Base-by-base conservation (phyloP, 2,329 filamentous ascomycete genomes). In the Fusarium nanum region DNA sequence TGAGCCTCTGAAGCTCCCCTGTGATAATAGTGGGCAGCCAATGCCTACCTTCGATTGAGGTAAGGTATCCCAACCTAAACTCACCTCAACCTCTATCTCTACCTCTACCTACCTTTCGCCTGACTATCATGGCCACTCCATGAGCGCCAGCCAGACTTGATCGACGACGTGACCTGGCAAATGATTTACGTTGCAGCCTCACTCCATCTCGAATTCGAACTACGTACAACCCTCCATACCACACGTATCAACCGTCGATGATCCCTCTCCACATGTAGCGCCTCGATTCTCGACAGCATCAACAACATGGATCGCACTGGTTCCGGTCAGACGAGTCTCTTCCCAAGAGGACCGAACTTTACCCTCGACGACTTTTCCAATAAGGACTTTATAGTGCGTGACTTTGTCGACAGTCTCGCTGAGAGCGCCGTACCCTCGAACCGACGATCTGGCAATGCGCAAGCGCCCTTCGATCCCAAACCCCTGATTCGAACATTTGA, bases 401-500 rank as follows among this genome's bases (percentile, higher is more conserved):
- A 99, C 83, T 99, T 99, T 78, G 91, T 99, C 75, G 97, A 99
- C 79, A 89, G 91, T 54, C 89, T 99, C 61, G 96, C 95, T 53
- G 94, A 98, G 69, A 92, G 86, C 73, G 92, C 93, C 23, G 88
- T 93, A 37, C 91, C 93, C n/a, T 85, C 87, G 23, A 92, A 91
- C 76, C 92, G 96, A 56, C 91, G 93, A 64, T 98, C 94, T 16
- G 90, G 88, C 10, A 86, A 88, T 69, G 84, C 83, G 66, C 85
- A 84, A 77, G 85, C 86, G 67, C 82, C 86, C 7, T 99, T 99
- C 82, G 96, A 99, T 76, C 94, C 96, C 1, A 99, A 99, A 81
- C 97, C 96, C 32, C 85, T 99, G 74, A 99, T 99, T 76, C 91
- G 96, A 64, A 94, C 93, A 2, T 99, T 99, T 79, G 96, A 99